Evolutionary conservation across 345 rosid species (phyloP), one percentile per base, ranked within the genome.

Genomic region (Eutrema japonicum): DNA sequence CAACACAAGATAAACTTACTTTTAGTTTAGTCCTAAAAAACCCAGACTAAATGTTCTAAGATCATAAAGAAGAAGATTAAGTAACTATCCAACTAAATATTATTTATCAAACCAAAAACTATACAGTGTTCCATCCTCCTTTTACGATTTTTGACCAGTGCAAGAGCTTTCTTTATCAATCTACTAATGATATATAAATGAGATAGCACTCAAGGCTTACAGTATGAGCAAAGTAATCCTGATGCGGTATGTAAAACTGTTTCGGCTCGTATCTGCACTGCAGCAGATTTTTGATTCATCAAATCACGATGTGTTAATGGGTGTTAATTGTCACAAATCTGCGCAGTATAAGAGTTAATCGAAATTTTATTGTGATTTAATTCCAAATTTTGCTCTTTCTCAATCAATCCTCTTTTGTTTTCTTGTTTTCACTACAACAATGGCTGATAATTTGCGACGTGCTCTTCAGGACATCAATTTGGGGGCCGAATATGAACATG

Each of bases 221-320:
- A 22, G 95, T 76, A 69, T 94, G 96, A 50, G 93, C 82, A 66
- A 94, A 94, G 81, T 91, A 91, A 80, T 94, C 98, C 47, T 89
- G 97, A 75, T 94, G 98, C 27, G 97, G 96, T 89, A 27, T 91
- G 89, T 94, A 94, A 79, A 78, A 91, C 89, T 91, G 92, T 67
- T 78, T 48, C 54, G 85, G 89, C 72, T 89, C 97, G 45, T 94
- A 94, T 89, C 98, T 94, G 97, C 83, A 81, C 95, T 87, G 87
- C 89, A 73, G 70, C 79, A 88, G 80, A 87, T 85, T 88, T 88
- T 85, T 83, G 88, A 85, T 82, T 76, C 84, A 81, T 81, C 41
- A 85, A 74, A 65, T 46, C 66, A 66, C 18, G 18, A 18, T 18
- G 18, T 18, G 18, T 18, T 18, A 18, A 18, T 18, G 18, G 18